Evolutionary conservation across 208 protist genomes (phyloP), one percentile per base, ranked within the genome.

Genomic region (Trypanosoma cruzi): DNA sequence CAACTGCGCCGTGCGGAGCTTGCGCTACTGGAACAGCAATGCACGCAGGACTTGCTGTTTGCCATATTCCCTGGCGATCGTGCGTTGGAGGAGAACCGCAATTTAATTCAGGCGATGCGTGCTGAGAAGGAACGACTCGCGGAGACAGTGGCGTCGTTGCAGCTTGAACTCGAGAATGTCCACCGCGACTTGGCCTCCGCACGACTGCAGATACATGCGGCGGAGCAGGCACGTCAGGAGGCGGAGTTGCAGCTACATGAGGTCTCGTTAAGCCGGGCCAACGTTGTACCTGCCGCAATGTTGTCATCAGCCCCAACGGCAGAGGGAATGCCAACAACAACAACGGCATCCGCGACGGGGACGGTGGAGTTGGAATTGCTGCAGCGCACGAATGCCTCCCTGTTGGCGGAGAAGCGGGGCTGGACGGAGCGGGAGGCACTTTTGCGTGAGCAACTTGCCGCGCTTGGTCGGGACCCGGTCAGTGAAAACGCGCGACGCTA

Each of bases 401-500:
- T 92, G 53, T 76, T 79, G 11, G 59, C 77, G 18, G 71, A 76
- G 22, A 77, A 85, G 57, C 37, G 56, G 46, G 77, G 73, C 34
- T 89, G 82, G 80, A 82, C 82, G 77, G 49, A 64, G 24, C 86
- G 89, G 8, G 89, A 95, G 73, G 53, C 24, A 18, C 62, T 85
- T 18, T 73, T 95, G 36, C 81, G 86, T 24, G 54, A 48, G 2
- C 79, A 89, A 68, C 64, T 95, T n/a, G 81, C 84, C 22, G 55
- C 76, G 32, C 71, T 95, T 73, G 81, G 75, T 48, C 60, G 59
- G 42, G 84, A 95, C 67, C 90, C 90, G 8, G 68, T 95, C 36
- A 95, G 90, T 49, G 80, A 63, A 28, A 71, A 55, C 10, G 87
- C 83, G n/a, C 82, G 86, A 22, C 75, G 76, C 28, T 92, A 92